Percentiles rank a stretch among this genome's conserved stretches.
phyloP scores from a whole-genome alignment of 106 monocot genomes.

The Amphibolis antarctica region DNA sequence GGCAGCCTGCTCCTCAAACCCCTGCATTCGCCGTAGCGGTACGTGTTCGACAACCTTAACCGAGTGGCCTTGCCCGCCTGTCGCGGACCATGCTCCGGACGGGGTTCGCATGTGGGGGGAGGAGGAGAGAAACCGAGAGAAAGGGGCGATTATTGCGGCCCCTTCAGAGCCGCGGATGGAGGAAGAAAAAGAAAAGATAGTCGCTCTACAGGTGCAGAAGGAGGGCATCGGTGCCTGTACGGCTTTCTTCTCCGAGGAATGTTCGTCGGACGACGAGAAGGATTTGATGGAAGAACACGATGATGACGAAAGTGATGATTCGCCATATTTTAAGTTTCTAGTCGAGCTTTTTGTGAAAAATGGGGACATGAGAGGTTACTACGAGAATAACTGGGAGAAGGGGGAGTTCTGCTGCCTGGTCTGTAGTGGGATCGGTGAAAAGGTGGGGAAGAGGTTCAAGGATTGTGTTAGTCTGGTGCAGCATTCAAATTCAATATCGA shows the following conservation, averaged over 20 bases:
- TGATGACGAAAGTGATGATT: neutral
- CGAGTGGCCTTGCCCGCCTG: slow-evolving; percentile 1
- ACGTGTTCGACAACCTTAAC: neutral
- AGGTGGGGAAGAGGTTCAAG: slow-evolving; percentile 33
- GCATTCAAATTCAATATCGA: slow-evolving; percentile 33
- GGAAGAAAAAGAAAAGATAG: neutral
- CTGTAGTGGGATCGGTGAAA: slow-evolving; percentile 28
- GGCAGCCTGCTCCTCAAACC: neutral
- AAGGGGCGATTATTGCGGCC: neutral
- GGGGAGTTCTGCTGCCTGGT: slow-evolving; percentile 59
- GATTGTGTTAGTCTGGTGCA: slow-evolving; percentile 37
- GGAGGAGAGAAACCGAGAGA: neutral
- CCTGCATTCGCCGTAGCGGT: neutral
- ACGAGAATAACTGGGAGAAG: slow-evolving; percentile 33
- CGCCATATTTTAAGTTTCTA: slow-evolving; percentile 28
- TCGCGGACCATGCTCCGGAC: neutral
- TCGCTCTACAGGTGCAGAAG: slow-evolving; percentile 1
- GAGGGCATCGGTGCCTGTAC: slow-evolving; percentile 5
- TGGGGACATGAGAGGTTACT: slow-evolving; percentile 34
- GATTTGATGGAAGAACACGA: slow-evolving; percentile 12
- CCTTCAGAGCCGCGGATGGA: neutral
- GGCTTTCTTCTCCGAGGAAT: slow-evolving; percentile 30
- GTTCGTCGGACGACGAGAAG: slow-evolving; percentile 9
- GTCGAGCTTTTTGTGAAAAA: slow-evolving; percentile 30
- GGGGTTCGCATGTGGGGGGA: neutral